Conservation (phyloP, 2,329 filamentous ascomycete species). For the Fusarium setosum region DNA sequence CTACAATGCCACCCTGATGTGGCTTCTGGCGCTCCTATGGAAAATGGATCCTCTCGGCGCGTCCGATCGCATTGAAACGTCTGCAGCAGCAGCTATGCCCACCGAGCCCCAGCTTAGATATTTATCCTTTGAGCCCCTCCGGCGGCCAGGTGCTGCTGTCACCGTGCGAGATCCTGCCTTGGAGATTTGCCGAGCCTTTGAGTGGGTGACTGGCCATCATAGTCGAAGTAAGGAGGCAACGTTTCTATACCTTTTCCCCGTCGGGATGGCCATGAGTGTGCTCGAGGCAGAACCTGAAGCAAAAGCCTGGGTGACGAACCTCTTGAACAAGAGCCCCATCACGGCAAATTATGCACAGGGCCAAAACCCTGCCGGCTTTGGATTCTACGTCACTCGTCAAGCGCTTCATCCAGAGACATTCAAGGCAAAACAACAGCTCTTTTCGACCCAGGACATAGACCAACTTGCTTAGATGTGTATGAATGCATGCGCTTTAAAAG, state of each 20-base stretch:
- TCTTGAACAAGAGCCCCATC: neutral
- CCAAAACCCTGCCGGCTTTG: neutral
- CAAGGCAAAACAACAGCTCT: neutral
- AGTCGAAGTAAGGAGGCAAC: neutral
- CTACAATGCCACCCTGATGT: conserved; percentile 33
- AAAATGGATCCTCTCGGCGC: conserved; percentile 29
- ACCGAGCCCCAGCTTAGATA: neutral
- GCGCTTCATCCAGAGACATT: neutral
- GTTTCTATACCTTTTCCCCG: neutral
- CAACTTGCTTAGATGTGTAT: neutral
- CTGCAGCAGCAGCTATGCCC: neutral
- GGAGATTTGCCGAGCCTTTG: neutral
- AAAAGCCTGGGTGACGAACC: neutral
- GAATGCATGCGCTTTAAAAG: too few relatives aligned
- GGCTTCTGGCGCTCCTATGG: conserved; percentile 31
- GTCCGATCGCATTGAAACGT: conserved; percentile 9
- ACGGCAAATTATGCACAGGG: neutral
- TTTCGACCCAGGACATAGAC: neutral
- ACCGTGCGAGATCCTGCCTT: neutral
- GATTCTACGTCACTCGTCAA: neutral
- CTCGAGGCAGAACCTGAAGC: neutral
- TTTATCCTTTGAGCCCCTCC: neutral
- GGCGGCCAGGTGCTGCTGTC: neutral
- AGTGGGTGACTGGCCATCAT: neutral
- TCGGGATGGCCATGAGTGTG: neutral